Evolutionary conservation across 768 basidiomycete genomes (phyloP).

Genomic region (Mrakia hoshinonis): DNA sequence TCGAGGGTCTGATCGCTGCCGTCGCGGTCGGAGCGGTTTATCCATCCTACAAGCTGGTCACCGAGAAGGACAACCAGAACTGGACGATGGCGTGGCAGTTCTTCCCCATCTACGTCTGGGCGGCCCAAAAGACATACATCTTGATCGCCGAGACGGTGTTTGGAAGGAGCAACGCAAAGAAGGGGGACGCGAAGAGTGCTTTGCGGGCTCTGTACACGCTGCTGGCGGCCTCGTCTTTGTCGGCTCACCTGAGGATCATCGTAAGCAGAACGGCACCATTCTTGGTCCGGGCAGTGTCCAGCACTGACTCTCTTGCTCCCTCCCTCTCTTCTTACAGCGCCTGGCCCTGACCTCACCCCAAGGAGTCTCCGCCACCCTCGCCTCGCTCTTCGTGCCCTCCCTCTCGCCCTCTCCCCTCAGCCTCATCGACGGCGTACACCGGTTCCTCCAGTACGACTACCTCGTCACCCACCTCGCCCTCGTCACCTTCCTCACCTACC

Average conservation of each 20-base stretch:
- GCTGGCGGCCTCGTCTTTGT: neutral
- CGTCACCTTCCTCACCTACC: neutral
- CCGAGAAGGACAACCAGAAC: neutral
- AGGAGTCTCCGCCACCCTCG: neutral
- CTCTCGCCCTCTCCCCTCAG: neutral
- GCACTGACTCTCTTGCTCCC: neutral
- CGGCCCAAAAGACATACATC: neutral
- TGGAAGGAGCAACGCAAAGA: neutral
- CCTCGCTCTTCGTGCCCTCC: neutral
- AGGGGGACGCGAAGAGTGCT: neutral
- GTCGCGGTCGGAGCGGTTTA: neutral
- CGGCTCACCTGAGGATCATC: neutral
- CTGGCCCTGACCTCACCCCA: neutral
- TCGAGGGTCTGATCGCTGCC: neutral
- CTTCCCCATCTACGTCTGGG: neutral
- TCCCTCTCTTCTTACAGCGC: neutral
- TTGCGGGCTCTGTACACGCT: neutral
- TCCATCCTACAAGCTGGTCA: neutral
- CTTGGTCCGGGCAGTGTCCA: too few species aligned
- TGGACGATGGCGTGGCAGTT: conserved; percentile 4
- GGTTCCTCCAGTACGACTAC: neutral
- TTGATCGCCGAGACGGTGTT: neutral
- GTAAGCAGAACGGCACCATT: too few species aligned
- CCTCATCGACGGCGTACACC: neutral
- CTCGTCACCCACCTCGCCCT: neutral